A percentile compares a stretch with the other conserved stretches of the same genome.
Evolutionary conservation across 169 alveolate species (phyloP).

Genomic region (Eimeria falciformis): DNA sequence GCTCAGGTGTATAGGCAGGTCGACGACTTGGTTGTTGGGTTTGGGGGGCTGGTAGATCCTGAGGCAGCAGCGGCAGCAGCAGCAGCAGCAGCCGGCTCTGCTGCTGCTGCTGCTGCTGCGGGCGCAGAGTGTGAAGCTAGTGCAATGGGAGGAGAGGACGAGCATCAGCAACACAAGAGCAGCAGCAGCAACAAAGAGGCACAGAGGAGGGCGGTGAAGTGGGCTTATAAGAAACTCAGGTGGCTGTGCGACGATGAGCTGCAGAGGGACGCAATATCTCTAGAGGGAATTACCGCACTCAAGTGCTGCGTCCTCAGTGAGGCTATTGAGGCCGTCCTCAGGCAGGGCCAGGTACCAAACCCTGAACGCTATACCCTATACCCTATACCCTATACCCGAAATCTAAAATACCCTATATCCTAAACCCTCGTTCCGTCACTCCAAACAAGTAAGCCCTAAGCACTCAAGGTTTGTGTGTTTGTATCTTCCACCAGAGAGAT

Average conservation of each 20-base stretch:
- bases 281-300: conserved; percentile 25
- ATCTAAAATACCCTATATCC: not conserved
- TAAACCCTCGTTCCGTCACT: not conserved
- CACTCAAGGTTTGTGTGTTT: too few relatives aligned
- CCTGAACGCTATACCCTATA: conserved; percentile 31
- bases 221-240: conserved; percentile 40
- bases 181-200: conserved; percentile 38
- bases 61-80: conserved; percentile 61
- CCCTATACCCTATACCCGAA: not conserved
- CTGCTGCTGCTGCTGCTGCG: not conserved
- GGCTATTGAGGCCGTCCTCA: conserved; percentile 8
- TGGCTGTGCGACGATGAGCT: conserved; percentile 35
- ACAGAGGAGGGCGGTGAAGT: conserved; percentile 49
- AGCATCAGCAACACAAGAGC: not conserved
- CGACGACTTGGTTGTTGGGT: conserved; percentile 25
- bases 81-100: conserved; percentile 46
- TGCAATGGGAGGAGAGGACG: conserved; percentile 1
- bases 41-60: conserved; percentile 38
- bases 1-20: conserved; percentile 22
- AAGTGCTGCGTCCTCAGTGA: conserved; percentile 45
- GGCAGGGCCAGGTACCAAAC: conserved; percentile 50
- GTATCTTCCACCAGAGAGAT: not conserved
- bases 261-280: not conserved
- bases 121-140: not conserved
- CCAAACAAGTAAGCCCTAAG: not conserved